Base-by-base conservation (phyloP, 257 asterid species). In the Handroanthus guayacan region DNA sequence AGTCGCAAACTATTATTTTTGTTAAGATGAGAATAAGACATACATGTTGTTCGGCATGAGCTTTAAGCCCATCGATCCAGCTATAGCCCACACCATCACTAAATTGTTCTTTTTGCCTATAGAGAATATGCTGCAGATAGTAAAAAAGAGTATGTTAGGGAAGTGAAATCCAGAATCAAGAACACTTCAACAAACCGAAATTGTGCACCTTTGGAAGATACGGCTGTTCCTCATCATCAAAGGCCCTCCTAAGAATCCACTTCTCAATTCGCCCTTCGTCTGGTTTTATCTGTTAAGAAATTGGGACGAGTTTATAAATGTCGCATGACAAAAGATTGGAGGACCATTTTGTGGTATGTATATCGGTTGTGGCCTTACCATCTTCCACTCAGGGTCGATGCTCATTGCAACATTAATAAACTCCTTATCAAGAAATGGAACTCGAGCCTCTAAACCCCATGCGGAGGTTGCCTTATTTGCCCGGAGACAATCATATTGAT, bases 71-170 rank as follows among this genome's bases (percentile, higher is more conserved):
- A 75, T 95, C 99, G 5, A 95, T 95, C 99, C 99, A 95, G 74
- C 97, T 93, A 78, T 93, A 93, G 65, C 99, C 99, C 47, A 95
- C 99, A 2, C 99, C 99, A 66, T 95, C 99, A 18, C 99, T 93
- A 85, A 95, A 93, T 84, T 95, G 98, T 69, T 95, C 99, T 51
- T 95, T 95, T 75, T 93, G 98, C 81, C 99, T 81, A 62, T 95
- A 93, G 31, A 95, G 86, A 75, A 95, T 95, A 80, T 93, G 97
- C 99, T 95, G 97, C 87, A 88, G 57, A 54, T 4, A 14, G 16
- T 60, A 3, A 55, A 61, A 76, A 13, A 73, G 80, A 67, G 67
- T 39, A 79, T 34, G 61, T 76, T 54, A 77, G 80, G 55, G 8
- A 36, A 12, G 52, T 20, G 55, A n/a, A 2, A 70, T 64, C 56